These are phyloP conservation scores for Tetrahymena borealis DNA, from an alignment of 73 alveolate genomes.

Conservation along the genomic window DNA sequence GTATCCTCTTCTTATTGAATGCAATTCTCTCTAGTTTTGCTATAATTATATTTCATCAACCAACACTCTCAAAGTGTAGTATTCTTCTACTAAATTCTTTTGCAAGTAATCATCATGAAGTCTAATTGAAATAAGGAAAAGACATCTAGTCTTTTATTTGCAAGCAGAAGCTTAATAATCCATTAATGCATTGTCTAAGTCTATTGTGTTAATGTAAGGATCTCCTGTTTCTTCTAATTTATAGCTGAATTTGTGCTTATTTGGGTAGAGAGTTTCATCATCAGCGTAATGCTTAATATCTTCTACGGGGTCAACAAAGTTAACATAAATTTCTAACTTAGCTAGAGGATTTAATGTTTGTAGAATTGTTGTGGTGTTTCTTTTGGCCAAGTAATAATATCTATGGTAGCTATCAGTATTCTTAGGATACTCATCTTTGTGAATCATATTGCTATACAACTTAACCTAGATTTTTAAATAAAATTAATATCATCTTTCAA, in stretches of 20 bases:
- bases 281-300: background rate
- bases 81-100: background rate
- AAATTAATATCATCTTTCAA: background rate
- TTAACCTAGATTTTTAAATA: background rate
- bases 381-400: background rate
- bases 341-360: background rate
- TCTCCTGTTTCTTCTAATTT: background rate
- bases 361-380: background rate
- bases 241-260: background rate
- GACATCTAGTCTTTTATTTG: background rate
- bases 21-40: background rate
- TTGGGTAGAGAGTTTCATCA: background rate
- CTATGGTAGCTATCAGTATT: background rate
- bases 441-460: background rate
- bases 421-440: background rate
- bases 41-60: background rate
- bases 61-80: background rate
- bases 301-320: background rate
- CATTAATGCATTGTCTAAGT: background rate
- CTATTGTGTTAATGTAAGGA: background rate
- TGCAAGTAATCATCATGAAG: background rate
- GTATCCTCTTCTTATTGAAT: background rate
- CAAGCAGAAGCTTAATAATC: background rate
- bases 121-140: background rate
- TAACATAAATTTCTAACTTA: background rate